These are phyloP conservation scores for Fusarium drepaniforme DNA, from an alignment of 2,329 filamentous ascomycete species.

Conservation along the genomic window DNA sequence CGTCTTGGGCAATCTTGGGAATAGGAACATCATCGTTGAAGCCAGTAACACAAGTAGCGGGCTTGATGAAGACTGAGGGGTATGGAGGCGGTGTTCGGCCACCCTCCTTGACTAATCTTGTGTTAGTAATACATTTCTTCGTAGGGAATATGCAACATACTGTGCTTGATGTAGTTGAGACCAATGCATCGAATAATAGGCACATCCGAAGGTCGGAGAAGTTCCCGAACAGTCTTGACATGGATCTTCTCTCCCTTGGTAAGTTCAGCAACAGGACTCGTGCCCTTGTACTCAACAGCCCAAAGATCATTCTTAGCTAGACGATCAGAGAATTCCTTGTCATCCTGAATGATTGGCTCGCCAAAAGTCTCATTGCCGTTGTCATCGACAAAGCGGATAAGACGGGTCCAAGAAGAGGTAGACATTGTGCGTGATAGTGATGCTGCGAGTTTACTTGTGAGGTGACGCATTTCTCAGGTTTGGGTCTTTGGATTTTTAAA, in stretches of 20 bases:
- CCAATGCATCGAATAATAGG: conserved; percentile 53
- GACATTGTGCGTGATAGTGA: conserved; percentile 35
- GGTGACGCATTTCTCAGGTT: conserved; percentile 9
- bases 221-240: conserved; percentile 48
- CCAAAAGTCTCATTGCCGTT: conserved; percentile 50
- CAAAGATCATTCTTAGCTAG: conserved; percentile 43
- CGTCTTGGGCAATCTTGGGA: conserved; percentile 60
- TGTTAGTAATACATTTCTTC: background rate
- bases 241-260: conserved; percentile 44
- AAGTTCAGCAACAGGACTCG: conserved; percentile 39
- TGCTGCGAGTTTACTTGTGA: conserved; percentile 11
- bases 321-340: conserved; percentile 41
- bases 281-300: conserved; percentile 48
- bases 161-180: conserved; percentile 53
- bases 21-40: conserved; percentile 55
- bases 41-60: conserved; percentile 53
- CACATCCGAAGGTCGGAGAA: conserved; percentile 48
- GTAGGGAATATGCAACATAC: conserved; percentile 25
- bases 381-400: conserved; percentile 52
- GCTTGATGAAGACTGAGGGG: conserved; percentile 65
- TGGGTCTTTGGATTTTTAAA: conserved; percentile 11
- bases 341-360: conserved; percentile 45
- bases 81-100: conserved; percentile 63
- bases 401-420: conserved; percentile 44
- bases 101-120: conserved; percentile 61